Conservation (phyloP, 352 stramenopile species). For the Pythium insidiosum region DNA sequence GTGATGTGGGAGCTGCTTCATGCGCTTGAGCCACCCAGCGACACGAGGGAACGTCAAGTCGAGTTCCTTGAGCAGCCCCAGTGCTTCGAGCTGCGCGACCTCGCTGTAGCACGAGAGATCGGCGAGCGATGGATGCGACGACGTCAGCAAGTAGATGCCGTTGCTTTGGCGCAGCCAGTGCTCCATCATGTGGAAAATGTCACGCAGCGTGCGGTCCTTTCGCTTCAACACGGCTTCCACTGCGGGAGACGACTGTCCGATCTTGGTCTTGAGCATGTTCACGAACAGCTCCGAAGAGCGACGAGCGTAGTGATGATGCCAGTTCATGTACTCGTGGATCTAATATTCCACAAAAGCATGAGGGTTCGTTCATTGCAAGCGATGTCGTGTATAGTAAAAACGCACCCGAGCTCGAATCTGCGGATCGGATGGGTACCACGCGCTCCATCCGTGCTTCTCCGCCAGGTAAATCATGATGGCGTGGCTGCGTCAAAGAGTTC, state of each 20-base stretch:
- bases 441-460: conserved; percentile 56
- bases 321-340: conserved; percentile 79
- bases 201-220: conserved; percentile 43
- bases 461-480: conserved; percentile 70
- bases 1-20: conserved; percentile 63
- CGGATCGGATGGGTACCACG: conserved; percentile 48
- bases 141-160: conserved; percentile 50
- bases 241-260: conserved; percentile 30
- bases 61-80: conserved; percentile 37
- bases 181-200: conserved; percentile 58
- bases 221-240: conserved; percentile 39
- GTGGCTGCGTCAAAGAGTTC: conserved; percentile 21
- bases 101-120: conserved; percentile 80
- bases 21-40: conserved; percentile 56
- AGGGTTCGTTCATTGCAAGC: not conserved
- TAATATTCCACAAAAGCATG: conserved; percentile 6
- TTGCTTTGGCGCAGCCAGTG: conserved; percentile 60
- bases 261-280: conserved; percentile 49
- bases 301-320: conserved; percentile 68
- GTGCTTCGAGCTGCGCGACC: conserved; percentile 63
- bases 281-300: conserved; percentile 55
- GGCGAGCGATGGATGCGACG: conserved; percentile 40
- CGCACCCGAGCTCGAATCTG: conserved; percentile 56
- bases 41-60: conserved; percentile 42
- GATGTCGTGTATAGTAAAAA: not conserved